Percentiles rank a stretch among this genome's conserved stretches.
Conservation (phyloP, 1,139 yeast genomes). For the Debaryomyces subglobosus region DNA sequence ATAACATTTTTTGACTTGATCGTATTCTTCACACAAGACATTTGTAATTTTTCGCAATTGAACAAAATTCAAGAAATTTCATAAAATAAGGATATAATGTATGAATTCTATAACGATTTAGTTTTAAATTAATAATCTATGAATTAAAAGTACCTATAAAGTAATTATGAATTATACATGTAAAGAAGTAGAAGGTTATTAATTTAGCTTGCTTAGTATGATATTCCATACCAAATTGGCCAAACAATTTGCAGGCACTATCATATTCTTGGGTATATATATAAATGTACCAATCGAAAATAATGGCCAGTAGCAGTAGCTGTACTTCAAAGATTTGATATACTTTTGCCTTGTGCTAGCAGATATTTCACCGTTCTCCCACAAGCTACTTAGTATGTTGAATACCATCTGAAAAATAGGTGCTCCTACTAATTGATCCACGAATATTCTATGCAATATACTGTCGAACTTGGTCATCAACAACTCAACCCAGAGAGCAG, state of each 20-base stretch:
- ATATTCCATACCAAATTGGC: conserved; percentile 61
- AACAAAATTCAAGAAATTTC: neutral
- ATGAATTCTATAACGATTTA: neutral
- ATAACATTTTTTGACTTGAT: neutral
- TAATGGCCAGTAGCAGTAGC: conserved; percentile 63
- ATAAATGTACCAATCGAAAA: conserved; percentile 55
- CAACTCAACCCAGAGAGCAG: conserved; percentile 59
- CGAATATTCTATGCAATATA: conserved; percentile 39
- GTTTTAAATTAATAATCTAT: neutral
- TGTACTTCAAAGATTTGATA: conserved; percentile 51
- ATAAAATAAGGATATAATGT: neutral
- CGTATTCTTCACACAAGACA: neutral
- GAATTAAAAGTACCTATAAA: conserved; percentile 1
- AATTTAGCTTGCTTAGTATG: conserved; percentile 43
- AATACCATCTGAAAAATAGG: conserved; percentile 57
- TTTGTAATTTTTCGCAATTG: conserved; percentile 1
- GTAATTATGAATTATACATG: neutral
- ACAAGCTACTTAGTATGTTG: conserved; percentile 49
- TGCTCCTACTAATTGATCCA: conserved; percentile 60
- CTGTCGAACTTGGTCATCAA: conserved; percentile 42
- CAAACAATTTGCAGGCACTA: conserved; percentile 62
- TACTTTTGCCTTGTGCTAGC: conserved; percentile 35
- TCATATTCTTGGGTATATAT: conserved; percentile 47
- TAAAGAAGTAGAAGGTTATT: neutral
- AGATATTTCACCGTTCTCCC: conserved; percentile 55